Conservation (phyloP, 306 rosid species). For the Fragaria ananassa region DNA sequence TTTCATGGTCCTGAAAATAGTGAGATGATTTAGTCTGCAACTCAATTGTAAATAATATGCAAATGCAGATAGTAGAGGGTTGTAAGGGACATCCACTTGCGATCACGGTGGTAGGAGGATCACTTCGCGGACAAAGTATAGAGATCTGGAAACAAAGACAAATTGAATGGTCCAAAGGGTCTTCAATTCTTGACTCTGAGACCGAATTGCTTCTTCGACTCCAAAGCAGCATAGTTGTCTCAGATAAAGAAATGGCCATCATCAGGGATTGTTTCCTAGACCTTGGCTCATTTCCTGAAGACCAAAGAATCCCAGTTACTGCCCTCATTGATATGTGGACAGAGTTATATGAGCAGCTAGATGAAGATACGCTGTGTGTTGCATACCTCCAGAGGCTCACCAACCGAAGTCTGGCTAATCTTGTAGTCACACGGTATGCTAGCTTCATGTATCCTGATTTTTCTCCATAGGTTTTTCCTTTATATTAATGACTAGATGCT, state of each 20-base stretch:
- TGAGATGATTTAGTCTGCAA: constrained; percentile 2
- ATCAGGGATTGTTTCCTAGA: constrained; percentile 52
- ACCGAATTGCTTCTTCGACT: constrained; percentile 33
- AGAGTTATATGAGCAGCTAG: constrained; percentile 31
- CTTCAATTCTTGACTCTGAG: constrained; percentile 26
- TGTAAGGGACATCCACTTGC: constrained; percentile 53
- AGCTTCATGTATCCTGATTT: neutral
- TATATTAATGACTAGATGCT: constrained; percentile 6
- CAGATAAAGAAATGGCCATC: constrained; percentile 19
- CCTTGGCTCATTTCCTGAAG: constrained; percentile 59
- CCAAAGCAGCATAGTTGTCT: constrained; percentile 38
- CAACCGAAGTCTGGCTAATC: constrained; percentile 28
- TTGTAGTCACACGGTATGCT: constrained; percentile 48
- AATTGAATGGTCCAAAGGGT: constrained; percentile 26
- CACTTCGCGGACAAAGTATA: constrained; percentile 26
- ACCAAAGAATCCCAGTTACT: constrained; percentile 49
- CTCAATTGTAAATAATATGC: neutral
- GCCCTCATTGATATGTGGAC: constrained; percentile 60
- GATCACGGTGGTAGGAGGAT: constrained; percentile 41
- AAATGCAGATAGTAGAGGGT: constrained; percentile 48
- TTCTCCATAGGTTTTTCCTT: constrained; percentile 17
- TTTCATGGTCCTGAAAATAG: neutral
- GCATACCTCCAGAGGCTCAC: constrained; percentile 32
- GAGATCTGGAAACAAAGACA: constrained; percentile 33
- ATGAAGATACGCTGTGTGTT: constrained; percentile 36